These are phyloP conservation scores for Neoboletus brunneissimus DNA, from an alignment of 768 basidiomycete species.

Conservation along the genomic window DNA sequence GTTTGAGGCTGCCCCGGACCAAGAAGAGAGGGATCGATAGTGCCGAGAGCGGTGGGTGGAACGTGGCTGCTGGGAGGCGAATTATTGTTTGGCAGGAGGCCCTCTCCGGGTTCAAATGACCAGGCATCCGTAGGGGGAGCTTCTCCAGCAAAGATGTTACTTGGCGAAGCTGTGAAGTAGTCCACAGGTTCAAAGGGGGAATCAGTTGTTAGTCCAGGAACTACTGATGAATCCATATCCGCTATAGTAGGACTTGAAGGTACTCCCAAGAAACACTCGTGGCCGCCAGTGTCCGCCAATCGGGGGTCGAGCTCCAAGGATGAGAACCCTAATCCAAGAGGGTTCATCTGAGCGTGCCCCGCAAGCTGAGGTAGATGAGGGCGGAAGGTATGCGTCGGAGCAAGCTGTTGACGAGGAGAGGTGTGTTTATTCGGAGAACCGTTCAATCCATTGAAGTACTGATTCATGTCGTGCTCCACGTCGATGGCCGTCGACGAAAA, in stretches of 20 bases:
- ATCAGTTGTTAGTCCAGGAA: not conserved
- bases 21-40: constrained; percentile 34
- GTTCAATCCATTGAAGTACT: constrained; percentile 26
- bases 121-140: not conserved
- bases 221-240: not conserved
- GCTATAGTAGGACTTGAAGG: constrained; percentile 24
- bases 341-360: not conserved
- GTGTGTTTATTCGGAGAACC: constrained; percentile 20
- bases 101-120: constrained; percentile 8
- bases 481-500: constrained; percentile 6
- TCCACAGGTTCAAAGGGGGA: not conserved
- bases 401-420: not conserved
- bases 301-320: constrained; percentile 6
- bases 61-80: not conserved
- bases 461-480: constrained; percentile 24
- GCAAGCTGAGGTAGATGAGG: constrained; percentile 6
- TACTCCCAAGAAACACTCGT: constrained; percentile 26
- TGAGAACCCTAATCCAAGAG: constrained; percentile 5
- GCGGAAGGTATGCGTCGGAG: constrained; percentile 8
- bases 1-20: constrained; percentile 9
- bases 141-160: not conserved
- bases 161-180: constrained; percentile 3
- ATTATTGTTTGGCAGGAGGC: not conserved
- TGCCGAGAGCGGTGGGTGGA: constrained; percentile 6
- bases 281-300: constrained; percentile 3